Conservation (phyloP, 345 rosid species). For the Rhizophora apiculata region DNA sequence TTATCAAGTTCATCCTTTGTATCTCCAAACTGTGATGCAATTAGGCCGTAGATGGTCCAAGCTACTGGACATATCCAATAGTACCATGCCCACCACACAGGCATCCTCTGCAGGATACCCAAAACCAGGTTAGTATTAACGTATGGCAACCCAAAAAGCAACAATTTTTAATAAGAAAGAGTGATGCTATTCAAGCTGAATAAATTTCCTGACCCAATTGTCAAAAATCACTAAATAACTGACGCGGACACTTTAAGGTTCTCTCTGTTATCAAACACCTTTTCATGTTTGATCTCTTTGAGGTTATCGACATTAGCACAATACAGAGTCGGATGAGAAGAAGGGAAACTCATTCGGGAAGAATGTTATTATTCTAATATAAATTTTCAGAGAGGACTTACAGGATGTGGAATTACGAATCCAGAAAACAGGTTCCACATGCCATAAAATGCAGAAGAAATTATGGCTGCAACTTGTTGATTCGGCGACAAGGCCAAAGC, state of each 20-base stretch:
- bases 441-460: slow-evolving; percentile 17
- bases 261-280: too few species aligned
- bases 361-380: not conserved
- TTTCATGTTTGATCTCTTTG: too few species aligned
- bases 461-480: slow-evolving; percentile 11
- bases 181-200: too few species aligned
- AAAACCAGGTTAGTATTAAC: not conserved
- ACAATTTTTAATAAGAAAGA: too few species aligned
- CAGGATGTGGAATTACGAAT: slow-evolving; percentile 9
- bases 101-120: slow-evolving; percentile 22
- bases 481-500: slow-evolving; percentile 15
- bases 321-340: too few species aligned
- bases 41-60: slow-evolving; percentile 32
- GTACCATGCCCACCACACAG: slow-evolving; percentile 36
- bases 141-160: too few species aligned
- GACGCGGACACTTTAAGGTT: too few species aligned
- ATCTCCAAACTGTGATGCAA: slow-evolving; percentile 33
- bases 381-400: not conserved
- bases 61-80: slow-evolving; percentile 27
- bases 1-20: slow-evolving; percentile 6
- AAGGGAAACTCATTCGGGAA: too few species aligned
- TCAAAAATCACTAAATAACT: too few species aligned
- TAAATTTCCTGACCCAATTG: too few species aligned
- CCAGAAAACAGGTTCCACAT: slow-evolving; percentile 22
- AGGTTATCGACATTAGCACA: too few species aligned